Percentiles rank a stretch among this genome's conserved stretches.
Conservation (phyloP, 176 grass and related monocot species). For the Aegilops sharonensis region DNA sequence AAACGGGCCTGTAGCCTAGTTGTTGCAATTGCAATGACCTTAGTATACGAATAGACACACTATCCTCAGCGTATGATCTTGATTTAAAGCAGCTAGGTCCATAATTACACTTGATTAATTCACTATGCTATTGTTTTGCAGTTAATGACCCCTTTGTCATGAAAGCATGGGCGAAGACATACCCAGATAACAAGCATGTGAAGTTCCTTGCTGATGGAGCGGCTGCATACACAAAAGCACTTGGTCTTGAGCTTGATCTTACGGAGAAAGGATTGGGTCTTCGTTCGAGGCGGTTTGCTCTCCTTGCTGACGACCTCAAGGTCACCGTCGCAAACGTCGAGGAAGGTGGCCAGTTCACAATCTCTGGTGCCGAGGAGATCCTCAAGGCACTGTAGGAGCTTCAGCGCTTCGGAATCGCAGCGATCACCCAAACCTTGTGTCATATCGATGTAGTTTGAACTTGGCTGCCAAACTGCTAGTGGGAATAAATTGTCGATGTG, state of each 20-base stretch:
- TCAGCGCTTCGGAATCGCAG: not conserved
- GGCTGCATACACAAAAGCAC: constrained; percentile 69
- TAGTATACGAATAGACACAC: not conserved
- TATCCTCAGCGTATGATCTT: not conserved
- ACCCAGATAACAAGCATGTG: constrained; percentile 90
- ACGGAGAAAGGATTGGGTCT: constrained; percentile 73
- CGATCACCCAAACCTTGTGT: not conserved
- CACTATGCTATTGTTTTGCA: constrained; percentile 25
- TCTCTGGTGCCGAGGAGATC: constrained; percentile 97
- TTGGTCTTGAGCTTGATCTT: constrained; percentile 90
- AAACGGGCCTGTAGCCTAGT: too few species aligned
- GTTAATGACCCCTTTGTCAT: constrained; percentile 92
- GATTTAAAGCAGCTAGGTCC: not conserved
- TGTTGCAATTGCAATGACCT: too few species aligned
- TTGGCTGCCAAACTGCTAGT: not conserved
- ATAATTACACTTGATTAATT: not conserved
- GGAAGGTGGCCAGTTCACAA: constrained; percentile 87
- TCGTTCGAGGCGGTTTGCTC: constrained; percentile 78
- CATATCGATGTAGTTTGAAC: constrained; percentile 6
- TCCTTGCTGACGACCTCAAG: constrained; percentile 70
- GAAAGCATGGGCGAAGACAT: constrained; percentile 93
- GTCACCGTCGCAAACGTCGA: constrained; percentile 85
- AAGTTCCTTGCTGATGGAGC: constrained; percentile 95
- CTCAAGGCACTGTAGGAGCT: constrained; percentile 68
- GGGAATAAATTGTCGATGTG: constrained; percentile 30